Conservation (phyloP, 2,329 filamentous ascomycete species). For the Colletotrichum tofieldiae region DNA sequence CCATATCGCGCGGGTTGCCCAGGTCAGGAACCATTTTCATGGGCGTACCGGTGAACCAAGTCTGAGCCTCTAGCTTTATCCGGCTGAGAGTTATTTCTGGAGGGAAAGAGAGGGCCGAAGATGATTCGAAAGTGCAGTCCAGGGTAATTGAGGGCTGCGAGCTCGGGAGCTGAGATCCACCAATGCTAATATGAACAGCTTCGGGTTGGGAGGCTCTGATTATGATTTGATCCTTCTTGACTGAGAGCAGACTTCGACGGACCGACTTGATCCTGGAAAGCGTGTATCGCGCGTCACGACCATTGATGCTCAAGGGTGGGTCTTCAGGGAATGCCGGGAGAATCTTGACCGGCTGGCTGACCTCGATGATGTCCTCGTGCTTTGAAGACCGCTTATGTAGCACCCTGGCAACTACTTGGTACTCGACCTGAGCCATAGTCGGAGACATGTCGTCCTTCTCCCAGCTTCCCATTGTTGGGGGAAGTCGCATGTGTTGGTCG, state of each 20-base stretch:
- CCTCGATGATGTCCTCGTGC: slow-evolving; percentile 56
- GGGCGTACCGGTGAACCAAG: slow-evolving; percentile 65
- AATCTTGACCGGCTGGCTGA: slow-evolving; percentile 63
- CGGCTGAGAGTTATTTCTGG: slow-evolving; percentile 65
- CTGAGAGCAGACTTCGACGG: slow-evolving; percentile 66
- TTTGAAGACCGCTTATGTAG: slow-evolving; percentile 47
- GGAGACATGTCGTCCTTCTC: slow-evolving; percentile 69
- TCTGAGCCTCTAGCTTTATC: slow-evolving; percentile 66
- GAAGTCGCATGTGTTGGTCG: slow-evolving; percentile 68
- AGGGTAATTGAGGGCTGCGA: slow-evolving; percentile 60
- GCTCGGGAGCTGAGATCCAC: slow-evolving; percentile 61
- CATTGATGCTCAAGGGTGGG: slow-evolving; percentile 65
- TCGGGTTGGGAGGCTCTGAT: slow-evolving; percentile 62
- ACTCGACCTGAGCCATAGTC: slow-evolving; percentile 68
- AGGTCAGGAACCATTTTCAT: slow-evolving; percentile 66
- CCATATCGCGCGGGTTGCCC: slow-evolving; percentile 60
- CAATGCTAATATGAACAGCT: slow-evolving; percentile 64
- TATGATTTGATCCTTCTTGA: slow-evolving; percentile 65
- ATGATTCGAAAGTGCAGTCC: slow-evolving; percentile 63
- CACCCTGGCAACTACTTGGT: slow-evolving; percentile 65
- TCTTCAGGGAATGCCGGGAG: slow-evolving; percentile 66
- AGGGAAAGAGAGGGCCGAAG: slow-evolving; percentile 57
- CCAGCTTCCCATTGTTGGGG: slow-evolving; percentile 68
- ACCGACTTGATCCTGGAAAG: slow-evolving; percentile 67
- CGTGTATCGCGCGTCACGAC: slow-evolving; percentile 64